These are phyloP conservation scores for Aspergillus sp. DNA, from an alignment of 2,329 filamentous ascomycete species.

Conservation along the genomic window DNA sequence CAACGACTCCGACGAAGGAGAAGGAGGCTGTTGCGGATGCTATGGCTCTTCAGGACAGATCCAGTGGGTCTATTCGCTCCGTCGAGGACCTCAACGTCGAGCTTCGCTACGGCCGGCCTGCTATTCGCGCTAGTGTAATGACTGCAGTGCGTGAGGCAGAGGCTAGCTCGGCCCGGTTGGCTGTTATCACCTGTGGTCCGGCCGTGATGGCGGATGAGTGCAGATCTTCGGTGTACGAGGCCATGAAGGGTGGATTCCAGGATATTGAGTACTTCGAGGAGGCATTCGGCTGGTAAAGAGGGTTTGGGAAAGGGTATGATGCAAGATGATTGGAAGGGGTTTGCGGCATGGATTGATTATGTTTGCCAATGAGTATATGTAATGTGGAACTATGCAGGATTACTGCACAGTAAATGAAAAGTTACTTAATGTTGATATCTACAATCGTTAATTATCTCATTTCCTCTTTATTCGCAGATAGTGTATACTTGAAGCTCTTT, in stretches of 20 bases:
- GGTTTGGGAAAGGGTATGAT: not conserved
- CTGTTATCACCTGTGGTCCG: constrained; percentile 44
- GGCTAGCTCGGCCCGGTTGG: constrained; percentile 25
- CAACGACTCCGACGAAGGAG: not conserved
- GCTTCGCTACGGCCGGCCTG: constrained; percentile 5
- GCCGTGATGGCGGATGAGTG: constrained; percentile 47
- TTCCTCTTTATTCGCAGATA: no score
- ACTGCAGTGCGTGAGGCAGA: not conserved
- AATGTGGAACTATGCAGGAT: not conserved
- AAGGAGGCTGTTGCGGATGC: not conserved
- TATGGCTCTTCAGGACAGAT: not conserved
- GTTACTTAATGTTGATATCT: not conserved
- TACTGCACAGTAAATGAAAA: not conserved
- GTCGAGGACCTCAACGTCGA: not conserved
- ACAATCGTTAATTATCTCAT: no score
- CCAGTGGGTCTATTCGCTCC: not conserved
- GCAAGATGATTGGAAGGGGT: not conserved
- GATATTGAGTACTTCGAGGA: constrained; percentile 48
- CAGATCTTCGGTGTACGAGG: constrained; percentile 38
- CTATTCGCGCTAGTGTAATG: constrained; percentile 8
- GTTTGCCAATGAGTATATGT: not conserved
- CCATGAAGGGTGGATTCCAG: constrained; percentile 29
- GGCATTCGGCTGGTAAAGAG: constrained; percentile 8
- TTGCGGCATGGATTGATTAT: not conserved
- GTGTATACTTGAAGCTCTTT: no score